Evolutionary conservation across 148 eudicot genomes (phyloP), one percentile per base, ranked within the genome.

Genomic region (Pouteria glomerata): DNA sequence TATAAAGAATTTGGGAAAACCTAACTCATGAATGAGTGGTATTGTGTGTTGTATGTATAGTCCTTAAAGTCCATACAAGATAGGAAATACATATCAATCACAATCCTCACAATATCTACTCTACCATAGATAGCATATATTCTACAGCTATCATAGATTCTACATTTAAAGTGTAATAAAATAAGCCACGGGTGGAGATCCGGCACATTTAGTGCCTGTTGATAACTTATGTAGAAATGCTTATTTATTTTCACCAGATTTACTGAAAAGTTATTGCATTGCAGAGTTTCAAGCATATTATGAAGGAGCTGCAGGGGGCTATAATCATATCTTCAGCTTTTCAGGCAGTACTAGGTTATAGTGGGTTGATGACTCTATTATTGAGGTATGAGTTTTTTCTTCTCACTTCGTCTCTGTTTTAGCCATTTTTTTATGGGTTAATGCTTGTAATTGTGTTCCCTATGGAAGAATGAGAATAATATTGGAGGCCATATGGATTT

Each of bases 261-360:
- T 51, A 13, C 30, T 13, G 30, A 51, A 58, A 13, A 11, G 0
- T 71, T n/a, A 16, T 53, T 48, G 8, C 50, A 44, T 39, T 80
- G 82, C 97, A 94, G 98, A 89, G 91, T 76, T 94, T 94, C 76
- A 87, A 73, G 88, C 97, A 94, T 81, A 83, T 89, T 52, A 94
- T 94, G 98, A 91, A 84, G 85, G 91, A 86, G 79, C 85, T 94
- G 64, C 98, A 94, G 77, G 98, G 98, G 79, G 97, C 98, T 73
- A 82, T 94, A 77, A 94, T 94, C 23, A 79, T 94, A 75, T 89
- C 85, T 69, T 89, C 98, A 39, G 88, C 93, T 66, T 91, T 94
- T 76, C 98, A 94, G 76, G 81, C 96, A 30, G 66, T 91, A 59
- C 73, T 94, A 60, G 98, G 98, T 70, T 94, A 91, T 77, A 94